Evolutionary conservation across 345 rosid species (phyloP).

Genomic region (Eutrema yunnanense): DNA sequence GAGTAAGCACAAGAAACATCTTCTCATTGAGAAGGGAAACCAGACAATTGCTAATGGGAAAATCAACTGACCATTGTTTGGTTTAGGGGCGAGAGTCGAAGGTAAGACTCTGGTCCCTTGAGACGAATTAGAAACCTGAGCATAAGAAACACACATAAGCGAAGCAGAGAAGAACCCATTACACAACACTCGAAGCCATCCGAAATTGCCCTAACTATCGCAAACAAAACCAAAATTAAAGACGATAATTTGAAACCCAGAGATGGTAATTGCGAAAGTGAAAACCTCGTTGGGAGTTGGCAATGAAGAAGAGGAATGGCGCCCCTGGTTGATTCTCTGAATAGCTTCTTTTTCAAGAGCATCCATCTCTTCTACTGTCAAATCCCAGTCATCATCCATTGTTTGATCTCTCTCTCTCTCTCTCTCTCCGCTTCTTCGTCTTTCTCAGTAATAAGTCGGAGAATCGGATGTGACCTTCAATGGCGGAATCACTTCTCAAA

Average conservation of each 20-base stretch:
- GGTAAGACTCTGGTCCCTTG: constrained; percentile 30
- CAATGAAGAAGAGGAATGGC: constrained; percentile 22
- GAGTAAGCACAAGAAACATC: background rate
- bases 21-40: background rate
- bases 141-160: constrained; percentile 6
- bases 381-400: constrained; percentile 54
- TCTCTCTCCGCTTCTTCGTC: constrained; percentile 24
- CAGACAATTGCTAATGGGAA: background rate
- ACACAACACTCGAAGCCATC: background rate
- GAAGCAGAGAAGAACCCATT: background rate
- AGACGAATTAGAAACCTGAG: constrained; percentile 37
- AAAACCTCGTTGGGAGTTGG: constrained; percentile 16
- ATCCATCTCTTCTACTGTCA: constrained; percentile 69
- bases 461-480: constrained; percentile 3
- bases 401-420: constrained; percentile 13
- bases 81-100: constrained; percentile 21
- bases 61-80: constrained; percentile 42
- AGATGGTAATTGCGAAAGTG: constrained; percentile 14
- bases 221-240: background rate
- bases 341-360: constrained; percentile 72
- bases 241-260: background rate
- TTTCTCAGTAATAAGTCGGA: background rate
- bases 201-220: background rate
- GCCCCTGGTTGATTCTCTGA: constrained; percentile 47
- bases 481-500: constrained; percentile 24